Conservation (phyloP, 805 yeast genomes). For the Kuraishia piskuri region DNA sequence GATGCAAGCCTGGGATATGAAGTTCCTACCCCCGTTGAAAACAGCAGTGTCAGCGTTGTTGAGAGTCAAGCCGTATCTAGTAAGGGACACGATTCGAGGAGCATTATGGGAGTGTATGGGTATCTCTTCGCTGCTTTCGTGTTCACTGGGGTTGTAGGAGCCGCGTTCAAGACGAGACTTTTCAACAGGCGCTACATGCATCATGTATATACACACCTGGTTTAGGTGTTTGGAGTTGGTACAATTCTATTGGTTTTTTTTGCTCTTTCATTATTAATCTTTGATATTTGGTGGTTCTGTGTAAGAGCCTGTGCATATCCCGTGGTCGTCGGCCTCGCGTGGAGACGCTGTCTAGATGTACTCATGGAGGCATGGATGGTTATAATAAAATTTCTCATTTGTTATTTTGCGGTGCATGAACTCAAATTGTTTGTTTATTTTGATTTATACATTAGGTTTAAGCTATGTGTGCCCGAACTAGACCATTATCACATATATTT, state of each 20-base stretch:
- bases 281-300: no score
- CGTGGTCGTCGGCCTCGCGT: no score
- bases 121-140: neutral
- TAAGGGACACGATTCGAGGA: neutral
- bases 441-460: neutral
- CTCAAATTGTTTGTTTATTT: no score
- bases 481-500: no score
- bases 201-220: neutral
- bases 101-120: conserved; percentile 10
- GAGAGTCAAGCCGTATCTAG: neutral
- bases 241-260: neutral
- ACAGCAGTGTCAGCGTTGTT: neutral
- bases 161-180: neutral
- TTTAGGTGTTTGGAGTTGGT: neutral
- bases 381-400: no score
- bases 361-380: neutral
- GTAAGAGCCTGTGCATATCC: no score
- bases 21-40: neutral
- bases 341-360: neutral
- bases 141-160: neutral
- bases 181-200: neutral
- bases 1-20: neutral
- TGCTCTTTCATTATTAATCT: no score
- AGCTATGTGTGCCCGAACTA: neutral
- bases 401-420: no score